Conservation (phyloP, 2,329 filamentous ascomycete species). For the Fusarium sp. region DNA sequence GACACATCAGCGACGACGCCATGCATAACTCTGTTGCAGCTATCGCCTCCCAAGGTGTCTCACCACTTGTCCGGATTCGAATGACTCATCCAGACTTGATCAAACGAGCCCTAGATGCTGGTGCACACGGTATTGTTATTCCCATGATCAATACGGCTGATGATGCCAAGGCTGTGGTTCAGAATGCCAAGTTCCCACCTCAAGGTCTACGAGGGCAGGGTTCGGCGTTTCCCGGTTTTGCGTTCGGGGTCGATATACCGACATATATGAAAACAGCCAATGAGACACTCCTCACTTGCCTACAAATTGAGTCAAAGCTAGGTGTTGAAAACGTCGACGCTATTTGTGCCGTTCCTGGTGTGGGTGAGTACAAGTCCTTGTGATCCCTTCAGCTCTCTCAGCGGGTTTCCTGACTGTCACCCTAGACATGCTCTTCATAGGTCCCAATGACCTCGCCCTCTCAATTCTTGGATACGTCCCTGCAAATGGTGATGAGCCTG, state of each 20-base stretch:
- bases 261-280: constrained; percentile 2
- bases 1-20: constrained; percentile 18
- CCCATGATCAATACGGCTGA: constrained; percentile 5
- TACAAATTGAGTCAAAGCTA: background rate
- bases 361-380: background rate
- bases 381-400: too few relatives aligned
- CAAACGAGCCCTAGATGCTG: background rate
- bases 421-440: constrained; percentile 7
- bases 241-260: constrained; percentile 1
- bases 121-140: constrained; percentile 1
- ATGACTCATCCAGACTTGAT: constrained; percentile 2
- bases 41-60: constrained; percentile 16
- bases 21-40: constrained; percentile 26
- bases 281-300: background rate
- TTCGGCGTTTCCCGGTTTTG: constrained; percentile 7
- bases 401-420: background rate
- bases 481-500: background rate
- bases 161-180: constrained; percentile 1
- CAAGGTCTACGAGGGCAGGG: constrained; percentile 1
- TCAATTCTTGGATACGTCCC: background rate
- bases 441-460: background rate
- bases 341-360: background rate
- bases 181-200: background rate
- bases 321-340: constrained; percentile 1
- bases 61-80: background rate